Conservation (phyloP, 345 rosid species). For the Balakata baccata region DNA sequence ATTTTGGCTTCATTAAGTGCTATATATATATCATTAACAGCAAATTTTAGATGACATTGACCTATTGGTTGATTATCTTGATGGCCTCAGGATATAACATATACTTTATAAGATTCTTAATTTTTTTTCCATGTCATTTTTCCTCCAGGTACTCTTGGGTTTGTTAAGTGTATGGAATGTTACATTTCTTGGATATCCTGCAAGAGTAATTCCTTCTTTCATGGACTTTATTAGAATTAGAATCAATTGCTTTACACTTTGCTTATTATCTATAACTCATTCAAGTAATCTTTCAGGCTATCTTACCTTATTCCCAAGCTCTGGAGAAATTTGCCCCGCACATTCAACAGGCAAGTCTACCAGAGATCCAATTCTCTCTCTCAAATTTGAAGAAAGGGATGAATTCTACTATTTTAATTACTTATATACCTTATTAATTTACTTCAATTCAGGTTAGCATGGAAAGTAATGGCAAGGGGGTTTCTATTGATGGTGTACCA, state of each 20-base stretch:
- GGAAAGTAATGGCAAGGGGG: constrained; percentile 99
- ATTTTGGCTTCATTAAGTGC: not conserved
- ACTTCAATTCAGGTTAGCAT: constrained; percentile 71
- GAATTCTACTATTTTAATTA: not conserved
- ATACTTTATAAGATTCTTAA: constrained; percentile 5
- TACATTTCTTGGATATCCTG: constrained; percentile 88
- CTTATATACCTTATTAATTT: constrained; percentile 14
- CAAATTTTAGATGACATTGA: not conserved
- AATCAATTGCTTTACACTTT: constrained; percentile 2
- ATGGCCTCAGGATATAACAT: not conserved
- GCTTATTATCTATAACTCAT: constrained; percentile 10
- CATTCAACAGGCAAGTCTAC: constrained; percentile 74
- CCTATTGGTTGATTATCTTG: not conserved
- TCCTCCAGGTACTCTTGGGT: constrained; percentile 77
- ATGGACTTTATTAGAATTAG: constrained; percentile 12
- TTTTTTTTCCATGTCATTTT: not conserved
- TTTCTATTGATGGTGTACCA: constrained; percentile 80
- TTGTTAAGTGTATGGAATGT: constrained; percentile 92
- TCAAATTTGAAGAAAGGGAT: not conserved
- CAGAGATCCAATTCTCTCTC: not conserved
- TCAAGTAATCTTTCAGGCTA: constrained; percentile 57
- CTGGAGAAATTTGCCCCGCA: constrained; percentile 95
- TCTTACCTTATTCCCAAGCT: constrained; percentile 93
- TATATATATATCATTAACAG: too few species aligned
- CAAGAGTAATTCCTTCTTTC: constrained; percentile 56